Base-by-base conservation (phyloP, 140 eudicot species). In the Ambrosia hybrid region DNA sequence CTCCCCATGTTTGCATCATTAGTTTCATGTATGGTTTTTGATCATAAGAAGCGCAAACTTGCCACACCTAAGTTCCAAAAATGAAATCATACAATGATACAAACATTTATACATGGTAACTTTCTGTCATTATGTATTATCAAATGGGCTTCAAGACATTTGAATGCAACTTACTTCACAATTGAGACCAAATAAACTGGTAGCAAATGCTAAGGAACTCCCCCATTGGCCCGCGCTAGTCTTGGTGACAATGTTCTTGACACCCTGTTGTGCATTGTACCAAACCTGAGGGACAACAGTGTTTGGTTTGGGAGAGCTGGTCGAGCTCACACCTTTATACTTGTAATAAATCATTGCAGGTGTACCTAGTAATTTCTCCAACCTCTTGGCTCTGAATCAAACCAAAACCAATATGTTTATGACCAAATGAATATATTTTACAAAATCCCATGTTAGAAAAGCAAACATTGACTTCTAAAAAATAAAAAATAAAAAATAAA, bases 211-310 rank as follows among this genome's bases (percentile, higher is more conserved):
- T 60, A 94, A 80, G 7, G 99, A 79, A 70, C 97, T 74, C 51
- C 99, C 99, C 99, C 99, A 94, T 74, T 94, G 99, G 15, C 99
- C 97, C 33, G 99, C 99, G 55, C 99, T 97, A 1, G 99, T 94
- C 75, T 94, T 97, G 3, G 99, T 94, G 68, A 94, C 99, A n/a
- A 94, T 63, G 36, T 86, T 90, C 87, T 90, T 86, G 71, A 94
- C 83, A 36, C 97, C 97, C 84, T 84, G 75, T 73, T 86, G 94
- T 2, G 97, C 93, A 72, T 94, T 94, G 83, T 90, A 94, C 94
- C 94, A 94, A 56, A 79, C 99, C 80, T 90, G 99, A 59, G 99
- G 99, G 52, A 94, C 96, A 1, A 97, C 90, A 51, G 94, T 88
- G 87, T 94, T 94, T 2, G 97, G 97, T 55, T 94, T 94, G 65